Evolutionary conservation across 2,329 filamentous ascomycete species (phyloP).

Genomic region (Trichoderma sp.): DNA sequence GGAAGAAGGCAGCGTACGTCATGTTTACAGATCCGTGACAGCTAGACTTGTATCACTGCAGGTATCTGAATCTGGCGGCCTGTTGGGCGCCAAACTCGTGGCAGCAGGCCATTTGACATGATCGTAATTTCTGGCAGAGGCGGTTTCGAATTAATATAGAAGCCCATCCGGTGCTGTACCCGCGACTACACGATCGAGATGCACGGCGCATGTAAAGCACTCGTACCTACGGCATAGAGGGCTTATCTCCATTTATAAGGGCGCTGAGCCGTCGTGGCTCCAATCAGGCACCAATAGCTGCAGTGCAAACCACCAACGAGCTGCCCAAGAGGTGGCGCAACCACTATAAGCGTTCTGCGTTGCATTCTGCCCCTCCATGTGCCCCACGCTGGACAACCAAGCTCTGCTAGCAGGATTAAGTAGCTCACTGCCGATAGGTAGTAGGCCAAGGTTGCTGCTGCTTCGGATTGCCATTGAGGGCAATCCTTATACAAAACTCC

Average conservation of each 20-base stretch:
- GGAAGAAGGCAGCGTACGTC: conserved; percentile 16
- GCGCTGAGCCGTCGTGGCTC: not conserved
- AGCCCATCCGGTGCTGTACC: not conserved
- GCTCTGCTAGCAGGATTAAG: conserved; percentile 9
- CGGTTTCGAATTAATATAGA: not conserved
- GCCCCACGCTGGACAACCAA: conserved; percentile 22
- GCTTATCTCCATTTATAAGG: not conserved
- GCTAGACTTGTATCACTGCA: not conserved
- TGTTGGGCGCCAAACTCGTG: conserved; percentile 5
- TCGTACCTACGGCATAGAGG: not conserved
- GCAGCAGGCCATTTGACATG: not conserved
- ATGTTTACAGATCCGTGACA: conserved; percentile 18
- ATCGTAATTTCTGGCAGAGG: not conserved
- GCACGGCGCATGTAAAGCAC: not conserved
- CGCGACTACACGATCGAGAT: not conserved
- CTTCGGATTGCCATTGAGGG: conserved; percentile 7
- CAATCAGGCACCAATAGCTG: conserved; percentile 18
- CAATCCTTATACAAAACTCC: conserved; percentile 14
- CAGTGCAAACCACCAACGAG: not conserved
- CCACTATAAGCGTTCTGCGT: conserved; percentile 17
- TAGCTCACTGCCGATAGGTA: conserved; percentile 22
- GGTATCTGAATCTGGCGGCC: not conserved
- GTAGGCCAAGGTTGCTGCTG: conserved; percentile 13
- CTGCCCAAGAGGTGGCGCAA: conserved; percentile 19
- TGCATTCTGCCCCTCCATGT: conserved; percentile 21